Percentiles rank a stretch among this genome's conserved stretches.
Evolutionary conservation across 768 basidiomycete genomes (phyloP).

Genomic region (Boletus rubropictus): DNA sequence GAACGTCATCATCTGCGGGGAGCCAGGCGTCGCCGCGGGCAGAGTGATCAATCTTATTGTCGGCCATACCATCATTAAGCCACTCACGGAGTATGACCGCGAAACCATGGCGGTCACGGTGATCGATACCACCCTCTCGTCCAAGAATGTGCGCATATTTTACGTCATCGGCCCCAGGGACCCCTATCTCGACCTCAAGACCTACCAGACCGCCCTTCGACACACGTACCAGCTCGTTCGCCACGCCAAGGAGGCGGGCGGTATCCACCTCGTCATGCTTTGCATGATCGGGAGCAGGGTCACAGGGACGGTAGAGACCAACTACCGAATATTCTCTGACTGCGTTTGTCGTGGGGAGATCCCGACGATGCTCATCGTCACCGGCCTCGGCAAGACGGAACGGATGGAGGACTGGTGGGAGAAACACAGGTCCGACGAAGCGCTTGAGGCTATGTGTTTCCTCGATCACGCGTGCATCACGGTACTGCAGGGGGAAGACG

Average conservation of each 20-base stretch:
- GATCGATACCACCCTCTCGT: slow-evolving; percentile 23
- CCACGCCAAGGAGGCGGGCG: slow-evolving; percentile 18
- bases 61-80: slow-evolving; percentile 13
- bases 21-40: slow-evolving; percentile 31
- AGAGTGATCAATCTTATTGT: slow-evolving; percentile 27
- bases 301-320: slow-evolving; percentile 29
- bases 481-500: slow-evolving; percentile 19
- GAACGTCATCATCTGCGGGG: slow-evolving; percentile 41
- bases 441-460: slow-evolving; percentile 9
- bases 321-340: slow-evolving; percentile 35
- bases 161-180: slow-evolving; percentile 32
- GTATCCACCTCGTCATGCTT: slow-evolving; percentile 37
- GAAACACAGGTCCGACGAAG: slow-evolving; percentile 11
- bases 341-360: slow-evolving; percentile 34
- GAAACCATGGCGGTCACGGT: slow-evolving; percentile 29
- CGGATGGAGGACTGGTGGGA: slow-evolving; percentile 34
- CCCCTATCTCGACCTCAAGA: slow-evolving; percentile 17
- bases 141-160: slow-evolving; percentile 20
- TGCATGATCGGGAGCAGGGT: slow-evolving; percentile 37
- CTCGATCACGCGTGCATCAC: slow-evolving; percentile 28
- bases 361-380: slow-evolving; percentile 34
- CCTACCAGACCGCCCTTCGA: slow-evolving; percentile 16
- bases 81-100: slow-evolving; percentile 23
- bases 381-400: slow-evolving; percentile 32
- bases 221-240: slow-evolving; percentile 28